A percentile compares a stretch with the other conserved stretches of the same genome.
These are phyloP conservation scores for Paraphaeosphaeria minitans DNA, from an alignment of 2,329 filamentous ascomycete species.

Conservation along the genomic window DNA sequence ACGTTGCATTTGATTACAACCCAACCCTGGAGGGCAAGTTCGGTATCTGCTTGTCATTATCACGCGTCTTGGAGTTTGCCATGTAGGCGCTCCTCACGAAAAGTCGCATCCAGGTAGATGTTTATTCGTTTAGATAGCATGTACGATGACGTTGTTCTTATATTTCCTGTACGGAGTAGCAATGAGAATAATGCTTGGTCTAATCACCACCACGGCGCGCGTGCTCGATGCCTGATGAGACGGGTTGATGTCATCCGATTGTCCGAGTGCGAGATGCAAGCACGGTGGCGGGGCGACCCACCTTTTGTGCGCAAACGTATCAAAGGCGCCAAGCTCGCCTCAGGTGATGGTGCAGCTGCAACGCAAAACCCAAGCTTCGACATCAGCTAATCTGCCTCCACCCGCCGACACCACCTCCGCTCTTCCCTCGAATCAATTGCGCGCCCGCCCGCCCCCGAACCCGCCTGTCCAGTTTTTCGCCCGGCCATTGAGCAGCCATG, in stretches of 20 bases:
- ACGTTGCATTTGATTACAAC: conserved; percentile 13
- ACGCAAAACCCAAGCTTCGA: conserved; percentile 12
- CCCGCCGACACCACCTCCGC: conserved; percentile 30
- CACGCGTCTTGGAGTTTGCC: conserved; percentile 19
- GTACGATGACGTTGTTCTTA: conserved; percentile 10
- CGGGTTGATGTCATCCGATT: background rate
- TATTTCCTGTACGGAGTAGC: background rate
- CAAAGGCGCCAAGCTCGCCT: background rate
- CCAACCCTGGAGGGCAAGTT: conserved; percentile 16
- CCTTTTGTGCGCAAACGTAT: background rate
- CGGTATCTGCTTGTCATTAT: conserved; percentile 28
- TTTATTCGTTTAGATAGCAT: conserved; percentile 6
- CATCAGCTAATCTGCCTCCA: conserved; percentile 9
- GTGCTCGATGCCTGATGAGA: background rate
- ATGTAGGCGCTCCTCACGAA: conserved; percentile 16
- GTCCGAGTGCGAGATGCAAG: background rate
- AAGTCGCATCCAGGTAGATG: conserved; percentile 1
- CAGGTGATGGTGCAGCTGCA: background rate
- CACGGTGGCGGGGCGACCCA: background rate
- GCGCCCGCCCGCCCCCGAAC: conserved; percentile 25
- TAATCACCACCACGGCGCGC: background rate
- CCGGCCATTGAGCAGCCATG: conserved; percentile 41
- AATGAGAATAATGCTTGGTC: conserved; percentile 10
- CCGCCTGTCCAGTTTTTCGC: conserved; percentile 25
- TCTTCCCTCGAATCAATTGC: conserved; percentile 28